phyloP scores from a whole-genome alignment of 2,329 filamentous ascomycete genomes.

The Venturia pyrina region DNA sequence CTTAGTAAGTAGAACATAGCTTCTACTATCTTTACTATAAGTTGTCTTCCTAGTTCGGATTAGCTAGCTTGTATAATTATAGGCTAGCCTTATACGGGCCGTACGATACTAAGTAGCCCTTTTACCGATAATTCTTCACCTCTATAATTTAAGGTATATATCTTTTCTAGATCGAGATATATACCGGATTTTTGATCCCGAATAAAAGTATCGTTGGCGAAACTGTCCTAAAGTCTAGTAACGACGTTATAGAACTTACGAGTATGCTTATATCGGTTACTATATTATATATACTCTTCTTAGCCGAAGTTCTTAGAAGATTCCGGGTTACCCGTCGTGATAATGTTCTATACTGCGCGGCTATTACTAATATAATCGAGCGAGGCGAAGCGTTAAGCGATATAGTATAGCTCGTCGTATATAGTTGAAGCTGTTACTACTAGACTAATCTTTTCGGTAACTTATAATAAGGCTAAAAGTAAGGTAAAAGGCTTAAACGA shows the following conservation, averaged over 20 bases:
- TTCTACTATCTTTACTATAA: conserved; percentile 45
- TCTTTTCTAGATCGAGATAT: conserved; percentile 41
- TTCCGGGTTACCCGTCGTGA: conserved; percentile 44
- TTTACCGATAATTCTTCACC: conserved; percentile 37
- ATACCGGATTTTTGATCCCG: conserved; percentile 38
- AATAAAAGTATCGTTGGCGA: conserved; percentile 46
- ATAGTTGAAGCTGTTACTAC: conserved; percentile 46
- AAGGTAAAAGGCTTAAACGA: conserved; percentile 48
- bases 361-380: conserved; percentile 43
- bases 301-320: conserved; percentile 42
- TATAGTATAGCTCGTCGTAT: conserved; percentile 45
- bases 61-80: conserved; percentile 47
- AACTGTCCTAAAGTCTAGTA: conserved; percentile 44
- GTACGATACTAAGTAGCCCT: conserved; percentile 43
- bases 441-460: conserved; percentile 42
- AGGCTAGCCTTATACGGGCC: conserved; percentile 45
- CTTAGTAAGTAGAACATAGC: conserved; percentile 42
- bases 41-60: conserved; percentile 41
- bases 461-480: conserved; percentile 38
- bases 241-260: conserved; percentile 45
- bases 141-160: conserved; percentile 43
- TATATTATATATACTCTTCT: conserved; percentile 41
- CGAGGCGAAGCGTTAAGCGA: conserved; percentile 44
- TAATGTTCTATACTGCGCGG: conserved; percentile 45
- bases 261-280: conserved; percentile 41